Base-by-base conservation (phyloP, 1,284 basidiomycete species). In the Lentinula novae-zelandiae region DNA sequence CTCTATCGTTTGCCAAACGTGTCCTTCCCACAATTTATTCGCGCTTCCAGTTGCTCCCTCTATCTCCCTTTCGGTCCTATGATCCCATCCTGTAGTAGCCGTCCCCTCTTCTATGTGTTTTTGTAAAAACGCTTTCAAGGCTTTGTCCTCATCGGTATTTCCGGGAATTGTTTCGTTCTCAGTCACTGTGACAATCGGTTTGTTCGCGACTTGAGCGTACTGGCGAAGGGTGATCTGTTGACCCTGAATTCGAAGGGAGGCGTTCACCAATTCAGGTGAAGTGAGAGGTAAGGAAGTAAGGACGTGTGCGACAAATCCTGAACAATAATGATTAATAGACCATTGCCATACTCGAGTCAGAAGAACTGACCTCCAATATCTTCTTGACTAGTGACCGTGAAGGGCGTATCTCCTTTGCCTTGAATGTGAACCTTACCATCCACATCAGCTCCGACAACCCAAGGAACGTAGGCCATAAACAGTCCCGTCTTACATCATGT, bases 231-330 rank as follows among this genome's bases (percentile, higher is more conserved):
- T 70, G 22, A 53, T 38, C 5, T 66, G 58, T 9, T 70, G 64
- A 20, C 72, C 73, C 60, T 73, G 61, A 56, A 75, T 60, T n/a
- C 69, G 67, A 54, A 75, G 57, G 15, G 54, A 52, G 7, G 57
- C 53, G 63, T 71, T 65, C 3, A 64, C 55, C 15, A 72, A 63
- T 17, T 65, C 7, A 2, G 42, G 12, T 10, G 48, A 58, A 27
- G 65, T 56, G n/a, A 68, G 62, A 0, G 72, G 65, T 33, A 69
- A 59, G 9, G 66, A 63, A 8, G 72, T 73, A 34, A 75, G 60
- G 34, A 70, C 62, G 53, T 73, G 67, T 3, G 67, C 70, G 36
- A 71, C 60, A 58, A 71, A 76, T 5, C 67, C 68, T 65, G 33
- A 12, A 40, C 22, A 49, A 15, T 13, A 0, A 31, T 40, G 40